phyloP scores from a whole-genome alignment of 108 stramenopile species.

The Cylindrotheca closterium region DNA sequence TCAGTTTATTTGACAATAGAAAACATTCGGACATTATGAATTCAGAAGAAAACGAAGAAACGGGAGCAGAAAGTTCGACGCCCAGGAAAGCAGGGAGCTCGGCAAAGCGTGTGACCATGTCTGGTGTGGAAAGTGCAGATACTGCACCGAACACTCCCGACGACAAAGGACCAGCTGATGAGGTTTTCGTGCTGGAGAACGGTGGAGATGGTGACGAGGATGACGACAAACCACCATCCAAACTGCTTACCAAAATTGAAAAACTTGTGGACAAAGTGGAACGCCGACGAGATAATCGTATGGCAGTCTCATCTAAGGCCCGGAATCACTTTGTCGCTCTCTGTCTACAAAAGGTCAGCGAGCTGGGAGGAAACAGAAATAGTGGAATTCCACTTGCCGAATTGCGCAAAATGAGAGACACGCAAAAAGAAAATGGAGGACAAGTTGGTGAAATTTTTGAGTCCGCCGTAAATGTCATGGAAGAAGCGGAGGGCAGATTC shows the following conservation, averaged over 20 bases:
- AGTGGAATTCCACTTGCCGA: constrained; percentile 7
- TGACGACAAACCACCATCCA: neutral
- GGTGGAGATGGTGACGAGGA: constrained; percentile 3
- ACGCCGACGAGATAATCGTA: constrained; percentile 33
- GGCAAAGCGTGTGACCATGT: too few species aligned
- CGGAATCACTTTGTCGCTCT: constrained; percentile 32
- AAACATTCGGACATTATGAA: neutral
- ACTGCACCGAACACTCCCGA: too few species aligned
- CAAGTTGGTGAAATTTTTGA: constrained; percentile 30
- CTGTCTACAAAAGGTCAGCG: constrained; percentile 27
- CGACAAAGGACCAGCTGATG: too few species aligned
- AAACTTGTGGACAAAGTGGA: constrained; percentile 28
- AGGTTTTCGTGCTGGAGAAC: too few species aligned
- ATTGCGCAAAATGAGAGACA: constrained; percentile 12
- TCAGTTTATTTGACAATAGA: too few species aligned
- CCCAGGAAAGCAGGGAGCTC: neutral
- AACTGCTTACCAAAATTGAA: constrained; percentile 19
- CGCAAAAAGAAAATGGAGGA: constrained; percentile 13
- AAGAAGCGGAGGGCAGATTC: constrained; percentile 31
- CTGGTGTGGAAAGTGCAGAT: too few species aligned
- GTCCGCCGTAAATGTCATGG: constrained; percentile 14
- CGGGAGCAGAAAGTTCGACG: neutral
- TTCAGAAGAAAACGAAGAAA: neutral
- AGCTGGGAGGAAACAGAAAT: constrained; percentile 1
- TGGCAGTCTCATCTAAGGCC: constrained; percentile 31